Evolutionary conservation across 257 asterid genomes (phyloP).

Genomic region (Cordia subcordata): DNA sequence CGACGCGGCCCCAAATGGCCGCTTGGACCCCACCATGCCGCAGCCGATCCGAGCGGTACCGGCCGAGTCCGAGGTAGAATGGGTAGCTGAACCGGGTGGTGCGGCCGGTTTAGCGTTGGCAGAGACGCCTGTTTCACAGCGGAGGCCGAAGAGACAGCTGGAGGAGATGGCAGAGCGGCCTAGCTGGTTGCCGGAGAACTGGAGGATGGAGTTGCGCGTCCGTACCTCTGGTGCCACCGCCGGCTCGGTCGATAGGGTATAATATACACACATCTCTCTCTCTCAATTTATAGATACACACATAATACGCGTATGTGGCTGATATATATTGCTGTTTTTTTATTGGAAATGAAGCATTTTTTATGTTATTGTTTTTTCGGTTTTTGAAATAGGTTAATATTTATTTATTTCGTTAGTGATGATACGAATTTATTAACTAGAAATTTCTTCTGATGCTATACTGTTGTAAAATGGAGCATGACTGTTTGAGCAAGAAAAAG

Average conservation of each 20-base stretch:
- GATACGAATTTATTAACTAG: no score
- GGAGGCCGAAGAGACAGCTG: conserved; percentile 9
- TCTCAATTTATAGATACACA: neutral
- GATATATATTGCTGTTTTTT: neutral
- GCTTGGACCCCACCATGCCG: neutral
- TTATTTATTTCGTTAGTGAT: no score
- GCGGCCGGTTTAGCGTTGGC: neutral
- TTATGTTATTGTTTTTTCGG: neutral
- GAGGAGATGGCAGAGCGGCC: conserved; percentile 25
- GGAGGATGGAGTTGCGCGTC: conserved; percentile 29
- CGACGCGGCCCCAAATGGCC: neutral
- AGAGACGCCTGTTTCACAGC: conserved; percentile 15
- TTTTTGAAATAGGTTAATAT: no score
- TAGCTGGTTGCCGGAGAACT: conserved; percentile 30
- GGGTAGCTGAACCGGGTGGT: conserved; percentile 4
- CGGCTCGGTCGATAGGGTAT: conserved; percentile 28
- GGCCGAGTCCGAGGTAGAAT: neutral
- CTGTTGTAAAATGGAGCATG: no score
- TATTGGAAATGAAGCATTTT: no score
- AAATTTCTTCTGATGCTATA: no score
- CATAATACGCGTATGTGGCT: neutral
- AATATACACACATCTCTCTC: neutral
- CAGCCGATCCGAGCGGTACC: neutral
- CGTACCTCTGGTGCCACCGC: conserved; percentile 40
- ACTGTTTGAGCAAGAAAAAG: no score